phyloP scores from a whole-genome alignment of 169 alveolate species.

The Plasmodium blacklocki region DNA sequence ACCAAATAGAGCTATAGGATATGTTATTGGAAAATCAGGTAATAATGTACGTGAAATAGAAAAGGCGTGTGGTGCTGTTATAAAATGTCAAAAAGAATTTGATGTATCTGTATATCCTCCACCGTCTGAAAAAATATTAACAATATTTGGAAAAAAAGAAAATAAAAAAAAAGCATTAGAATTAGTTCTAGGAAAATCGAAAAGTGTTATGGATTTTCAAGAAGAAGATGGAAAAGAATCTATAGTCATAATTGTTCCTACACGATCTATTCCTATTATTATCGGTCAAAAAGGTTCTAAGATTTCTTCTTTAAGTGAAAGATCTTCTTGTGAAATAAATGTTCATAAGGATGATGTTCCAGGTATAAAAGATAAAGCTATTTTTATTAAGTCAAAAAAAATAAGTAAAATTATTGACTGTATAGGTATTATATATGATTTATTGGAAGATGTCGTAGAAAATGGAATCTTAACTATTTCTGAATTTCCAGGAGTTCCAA shows the following conservation, averaged over 20 bases:
- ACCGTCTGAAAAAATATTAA: slow-evolving; percentile 61
- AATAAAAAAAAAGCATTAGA: slow-evolving; percentile 75
- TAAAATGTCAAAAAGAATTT: slow-evolving; percentile 74
- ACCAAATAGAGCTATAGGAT: slow-evolving; percentile 72
- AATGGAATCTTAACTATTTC: slow-evolving; percentile 53
- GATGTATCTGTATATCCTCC: slow-evolving; percentile 66
- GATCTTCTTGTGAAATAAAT: slow-evolving; percentile 57
- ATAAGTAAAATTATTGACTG: slow-evolving; percentile 59
- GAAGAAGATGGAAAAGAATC: slow-evolving; percentile 76
- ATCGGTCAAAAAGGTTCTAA: slow-evolving; percentile 75
- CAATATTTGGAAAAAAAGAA: slow-evolving; percentile 66
- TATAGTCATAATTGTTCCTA: slow-evolving; percentile 64
- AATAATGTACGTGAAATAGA: slow-evolving; percentile 74
- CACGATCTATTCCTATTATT: slow-evolving; percentile 66
- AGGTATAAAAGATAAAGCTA: slow-evolving; percentile 73
- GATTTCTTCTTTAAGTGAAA: slow-evolving; percentile 50
- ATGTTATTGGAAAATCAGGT: slow-evolving; percentile 70
- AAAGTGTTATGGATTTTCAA: slow-evolving; percentile 73
- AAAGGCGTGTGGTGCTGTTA: slow-evolving; percentile 59
- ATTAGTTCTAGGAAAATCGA: slow-evolving; percentile 50
- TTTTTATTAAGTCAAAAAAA: slow-evolving; percentile 55
- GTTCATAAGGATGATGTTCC: slow-evolving; percentile 76
- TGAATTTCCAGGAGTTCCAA: slow-evolving; percentile 68
- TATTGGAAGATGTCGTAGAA: slow-evolving; percentile 55
- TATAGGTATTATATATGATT: slow-evolving; percentile 55